Evolutionary conservation across 768 basidiomycete genomes (phyloP), one percentile per base, ranked within the genome.

Genomic region (Hypholoma fasciculare): DNA sequence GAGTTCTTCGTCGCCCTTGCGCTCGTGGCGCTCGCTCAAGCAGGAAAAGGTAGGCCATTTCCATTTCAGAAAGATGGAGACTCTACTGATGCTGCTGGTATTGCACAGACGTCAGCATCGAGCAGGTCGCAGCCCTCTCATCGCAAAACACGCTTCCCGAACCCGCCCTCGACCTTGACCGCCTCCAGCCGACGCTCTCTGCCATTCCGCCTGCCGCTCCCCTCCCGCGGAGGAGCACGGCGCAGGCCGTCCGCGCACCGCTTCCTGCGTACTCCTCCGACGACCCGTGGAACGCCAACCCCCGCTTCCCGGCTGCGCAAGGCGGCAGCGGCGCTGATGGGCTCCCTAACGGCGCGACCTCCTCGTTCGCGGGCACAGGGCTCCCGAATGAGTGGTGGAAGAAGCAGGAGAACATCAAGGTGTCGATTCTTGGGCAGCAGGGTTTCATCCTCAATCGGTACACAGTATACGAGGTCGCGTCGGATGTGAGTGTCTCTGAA

Each of bases 1-100:
- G 95, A 98, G 68, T 96, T 96, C 77, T 96, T 91, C 69, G 91
- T 96, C 11, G 92, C 94, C 9, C 73, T 98, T 23, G 93, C 92
- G 11, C 79, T 98, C 13, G 92, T 92, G 46, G 92, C 92, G 2
- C 76, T 96, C 4, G 92, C 92, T 5, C 95, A 98, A 72, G 76
- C 84, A 5, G 88, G 86, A 3, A 87, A 88, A 82, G 92, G 92
- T 90, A 56, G 23, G 73, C 64, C 6, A 13, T 17, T 37, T 36
- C 52, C n/a, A 38, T 8, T 37, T 11, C 13, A 14, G 40, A 40
- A 38, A 17, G 50, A 11, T 27, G 37, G 44, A 40, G 7, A 27
- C 36, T 55, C 38, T 60, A 38, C 38, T 30, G 4, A 37, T 26
- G 43, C 5, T 20, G 16, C 26, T 14, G 48, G 7, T n/a, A 8